phyloP scores from a whole-genome alignment of 1,284 basidiomycete genomes.

The Puccinia horiana region DNA sequence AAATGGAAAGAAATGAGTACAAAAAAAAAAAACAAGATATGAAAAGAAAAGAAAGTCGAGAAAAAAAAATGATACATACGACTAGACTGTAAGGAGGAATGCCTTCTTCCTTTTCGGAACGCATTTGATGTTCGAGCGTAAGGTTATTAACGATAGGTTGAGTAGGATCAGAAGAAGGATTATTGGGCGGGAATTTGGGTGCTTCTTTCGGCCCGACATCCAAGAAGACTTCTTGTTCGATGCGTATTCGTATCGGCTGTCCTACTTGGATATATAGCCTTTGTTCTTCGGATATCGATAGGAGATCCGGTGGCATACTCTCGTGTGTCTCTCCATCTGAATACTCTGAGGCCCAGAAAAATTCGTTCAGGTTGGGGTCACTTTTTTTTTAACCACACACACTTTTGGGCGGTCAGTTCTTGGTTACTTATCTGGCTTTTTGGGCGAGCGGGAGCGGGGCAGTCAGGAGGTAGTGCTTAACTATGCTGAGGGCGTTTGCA shows the following conservation, averaged over 20 bases:
- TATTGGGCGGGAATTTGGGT: constrained; percentile 34
- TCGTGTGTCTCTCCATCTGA: constrained; percentile 26
- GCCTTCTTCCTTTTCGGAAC: constrained; percentile 33
- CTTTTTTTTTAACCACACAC: no score
- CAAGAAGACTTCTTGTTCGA: constrained; percentile 42
- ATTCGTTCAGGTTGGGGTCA: constrained; percentile 44
- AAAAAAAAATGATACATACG: background rate
- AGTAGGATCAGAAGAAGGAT: background rate
- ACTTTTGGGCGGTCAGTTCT: no score
- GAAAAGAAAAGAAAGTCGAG: background rate
- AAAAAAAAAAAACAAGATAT: background rate
- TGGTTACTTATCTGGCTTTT: no score
- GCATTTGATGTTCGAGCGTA: constrained; percentile 24
- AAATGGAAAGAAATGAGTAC: background rate
- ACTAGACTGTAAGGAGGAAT: constrained; percentile 45
- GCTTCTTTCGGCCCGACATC: constrained; percentile 48
- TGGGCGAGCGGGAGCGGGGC: no score
- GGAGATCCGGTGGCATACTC: constrained; percentile 37
- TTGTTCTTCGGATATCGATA: constrained; percentile 9
- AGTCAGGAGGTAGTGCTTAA: background rate
- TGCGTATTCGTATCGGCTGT: constrained; percentile 40
- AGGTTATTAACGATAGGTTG: background rate
- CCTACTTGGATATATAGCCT: constrained; percentile 45
- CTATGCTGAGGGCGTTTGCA: constrained; percentile 44
- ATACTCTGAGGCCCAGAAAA: constrained; percentile 48